These are phyloP conservation scores for Camelina neglecta DNA, from an alignment of 345 rosid species.

Conservation along the genomic window DNA sequence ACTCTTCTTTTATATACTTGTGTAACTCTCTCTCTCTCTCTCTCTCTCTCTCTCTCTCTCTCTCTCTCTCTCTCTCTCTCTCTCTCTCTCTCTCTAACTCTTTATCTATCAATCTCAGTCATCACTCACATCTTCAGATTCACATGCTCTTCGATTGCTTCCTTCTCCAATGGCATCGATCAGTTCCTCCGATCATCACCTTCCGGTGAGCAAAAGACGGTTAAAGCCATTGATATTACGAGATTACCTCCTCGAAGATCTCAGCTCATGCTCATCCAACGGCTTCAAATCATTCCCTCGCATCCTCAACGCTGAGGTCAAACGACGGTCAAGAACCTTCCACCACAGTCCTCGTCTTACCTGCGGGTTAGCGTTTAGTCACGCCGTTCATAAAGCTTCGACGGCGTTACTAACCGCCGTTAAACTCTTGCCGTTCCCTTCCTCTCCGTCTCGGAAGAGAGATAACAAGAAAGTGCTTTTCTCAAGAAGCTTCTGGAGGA, in stretches of 20 bases:
- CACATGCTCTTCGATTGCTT: neutral
- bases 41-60: neutral
- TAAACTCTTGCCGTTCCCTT: slow-evolving; percentile 57
- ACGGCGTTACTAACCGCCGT: slow-evolving; percentile 61
- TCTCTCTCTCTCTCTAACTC: neutral
- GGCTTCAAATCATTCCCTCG: slow-evolving; percentile 88
- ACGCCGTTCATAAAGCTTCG: slow-evolving; percentile 71
- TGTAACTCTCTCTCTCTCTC: too few relatives aligned
- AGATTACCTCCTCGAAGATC: slow-evolving; percentile 76
- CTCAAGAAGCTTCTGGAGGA: slow-evolving; percentile 57
- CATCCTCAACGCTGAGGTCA: slow-evolving; percentile 61
- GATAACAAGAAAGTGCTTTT: slow-evolving; percentile 34
- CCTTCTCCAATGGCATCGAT: slow-evolving; percentile 19
- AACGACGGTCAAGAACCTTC: slow-evolving; percentile 35
- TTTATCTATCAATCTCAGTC: neutral
- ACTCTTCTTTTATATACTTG: neutral
- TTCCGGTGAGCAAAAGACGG: slow-evolving; percentile 22
- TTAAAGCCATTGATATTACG: slow-evolving; percentile 59
- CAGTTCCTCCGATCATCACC: slow-evolving; percentile 25
- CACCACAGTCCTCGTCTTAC: slow-evolving; percentile 32
- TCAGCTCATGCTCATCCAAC: slow-evolving; percentile 83
- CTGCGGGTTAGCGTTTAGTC: slow-evolving; percentile 43
- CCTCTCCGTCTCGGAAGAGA: slow-evolving; percentile 34
- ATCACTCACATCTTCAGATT: slow-evolving; percentile 4
- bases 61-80: too few relatives aligned